These are phyloP conservation scores for Neurospora sp. DNA, from an alignment of 2,329 filamentous ascomycete species.

Conservation along the genomic window DNA sequence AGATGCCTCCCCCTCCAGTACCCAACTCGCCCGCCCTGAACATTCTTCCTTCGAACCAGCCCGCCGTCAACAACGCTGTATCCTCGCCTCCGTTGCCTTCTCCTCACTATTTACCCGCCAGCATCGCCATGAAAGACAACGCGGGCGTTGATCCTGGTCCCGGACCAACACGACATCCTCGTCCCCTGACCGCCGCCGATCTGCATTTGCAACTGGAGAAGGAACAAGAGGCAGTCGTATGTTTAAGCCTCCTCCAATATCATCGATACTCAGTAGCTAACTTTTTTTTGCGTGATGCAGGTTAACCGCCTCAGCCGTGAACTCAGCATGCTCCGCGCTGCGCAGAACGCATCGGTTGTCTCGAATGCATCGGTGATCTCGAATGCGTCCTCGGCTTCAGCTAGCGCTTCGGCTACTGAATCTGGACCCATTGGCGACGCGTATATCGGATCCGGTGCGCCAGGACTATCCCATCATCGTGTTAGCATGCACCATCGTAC, in stretches of 20 bases:
- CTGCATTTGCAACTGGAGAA: conserved; percentile 85
- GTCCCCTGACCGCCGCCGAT: conserved; percentile 79
- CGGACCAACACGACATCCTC: conserved; percentile 74
- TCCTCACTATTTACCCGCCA: conserved; percentile 21
- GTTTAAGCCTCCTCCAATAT: conserved; percentile 19
- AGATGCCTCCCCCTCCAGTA: conserved; percentile 31
- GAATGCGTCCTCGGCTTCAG: conserved; percentile 53
- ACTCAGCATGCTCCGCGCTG: conserved; percentile 67
- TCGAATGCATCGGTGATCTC: conserved; percentile 58
- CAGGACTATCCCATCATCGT: conserved; percentile 47
- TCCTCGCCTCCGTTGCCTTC: conserved; percentile 24
- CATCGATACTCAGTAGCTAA: background rate
- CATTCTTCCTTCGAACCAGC: conserved; percentile 48
- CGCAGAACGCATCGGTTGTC: conserved; percentile 55
- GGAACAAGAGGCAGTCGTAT: conserved; percentile 86
- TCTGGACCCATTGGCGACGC: conserved; percentile 33
- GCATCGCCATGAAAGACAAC: conserved; percentile 24
- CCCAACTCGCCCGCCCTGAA: conserved; percentile 37
- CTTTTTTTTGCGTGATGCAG: conserved; percentile 31
- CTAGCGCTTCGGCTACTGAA: conserved; percentile 41
- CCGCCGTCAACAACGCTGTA: conserved; percentile 32
- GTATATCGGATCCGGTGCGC: conserved; percentile 42
- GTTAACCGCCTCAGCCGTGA: conserved; percentile 91
- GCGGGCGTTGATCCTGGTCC: conserved; percentile 44
- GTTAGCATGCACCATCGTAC: conserved; percentile 47